Percentiles rank a stretch among this genome's conserved stretches.
Evolutionary conservation across 1,284 basidiomycete species (phyloP).

Genomic region (Exobasidium rhododendri): DNA sequence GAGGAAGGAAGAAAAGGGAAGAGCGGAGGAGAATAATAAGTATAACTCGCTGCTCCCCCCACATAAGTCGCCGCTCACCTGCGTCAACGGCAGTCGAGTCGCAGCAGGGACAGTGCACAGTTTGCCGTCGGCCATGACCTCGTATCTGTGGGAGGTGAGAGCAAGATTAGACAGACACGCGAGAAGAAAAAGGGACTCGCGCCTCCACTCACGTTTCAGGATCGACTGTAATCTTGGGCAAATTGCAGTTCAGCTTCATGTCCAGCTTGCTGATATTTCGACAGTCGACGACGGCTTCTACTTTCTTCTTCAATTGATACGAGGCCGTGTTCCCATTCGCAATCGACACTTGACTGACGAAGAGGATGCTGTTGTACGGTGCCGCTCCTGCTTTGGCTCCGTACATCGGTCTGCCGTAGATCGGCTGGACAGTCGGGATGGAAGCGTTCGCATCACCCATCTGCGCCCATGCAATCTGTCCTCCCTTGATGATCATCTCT

Average conservation of each 20-base stretch:
- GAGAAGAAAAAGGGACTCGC: too few species aligned
- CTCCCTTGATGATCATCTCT: slow-evolving; percentile 89
- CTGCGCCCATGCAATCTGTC: slow-evolving; percentile 84
- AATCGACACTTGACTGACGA: slow-evolving; percentile 72
- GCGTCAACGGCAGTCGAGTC: slow-evolving; percentile 40
- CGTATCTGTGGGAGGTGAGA: slow-evolving; percentile 59
- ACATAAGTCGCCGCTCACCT: slow-evolving; percentile 17
- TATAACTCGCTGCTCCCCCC: too few species aligned
- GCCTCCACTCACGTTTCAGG: slow-evolving; percentile 66
- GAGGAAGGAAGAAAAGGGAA: neutral
- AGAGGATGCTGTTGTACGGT: slow-evolving; percentile 74
- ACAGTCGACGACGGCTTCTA: slow-evolving; percentile 75
- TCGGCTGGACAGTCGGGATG: slow-evolving; percentile 89
- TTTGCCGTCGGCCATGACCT: slow-evolving; percentile 37
- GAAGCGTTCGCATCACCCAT: slow-evolving; percentile 80
- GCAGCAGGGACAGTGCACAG: slow-evolving; percentile 40
- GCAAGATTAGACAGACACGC: too few species aligned
- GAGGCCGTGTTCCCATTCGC: slow-evolving; percentile 61
- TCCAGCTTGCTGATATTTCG: slow-evolving; percentile 74
- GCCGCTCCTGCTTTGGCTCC: slow-evolving; percentile 72
- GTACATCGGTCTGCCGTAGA: slow-evolving; percentile 85
- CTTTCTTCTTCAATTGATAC: slow-evolving; percentile 73
- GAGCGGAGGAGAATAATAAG: too few species aligned
- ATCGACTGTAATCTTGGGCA: slow-evolving; percentile 81
- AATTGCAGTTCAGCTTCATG: slow-evolving; percentile 86